Evolutionary conservation across 768 basidiomycete genomes (phyloP).

Genomic region (Lactifluus pinguis): DNA sequence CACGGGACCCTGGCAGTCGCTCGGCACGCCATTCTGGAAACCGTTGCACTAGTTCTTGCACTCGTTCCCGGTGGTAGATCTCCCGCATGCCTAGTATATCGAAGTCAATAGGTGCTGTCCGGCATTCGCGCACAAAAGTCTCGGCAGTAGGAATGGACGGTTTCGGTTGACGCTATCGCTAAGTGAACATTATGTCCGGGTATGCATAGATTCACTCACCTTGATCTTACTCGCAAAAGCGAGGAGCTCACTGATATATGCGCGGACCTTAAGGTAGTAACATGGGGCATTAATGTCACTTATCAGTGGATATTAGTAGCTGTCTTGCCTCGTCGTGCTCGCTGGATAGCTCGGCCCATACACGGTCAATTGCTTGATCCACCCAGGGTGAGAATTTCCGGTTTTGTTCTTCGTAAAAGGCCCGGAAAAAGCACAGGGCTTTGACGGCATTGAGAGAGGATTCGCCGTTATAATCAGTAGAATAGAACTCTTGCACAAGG

Average conservation of each 20-base stretch:
- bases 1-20: slow-evolving; percentile 63
- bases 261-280: slow-evolving; percentile 44
- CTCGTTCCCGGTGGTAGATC: slow-evolving; percentile 47
- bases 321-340: slow-evolving; percentile 69
- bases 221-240: slow-evolving; percentile 65
- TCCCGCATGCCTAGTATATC: slow-evolving; percentile 75
- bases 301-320: slow-evolving; percentile 3
- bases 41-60: slow-evolving; percentile 49
- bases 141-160: slow-evolving; percentile 54
- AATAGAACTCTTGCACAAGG: slow-evolving; percentile 51
- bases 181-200: not conserved
- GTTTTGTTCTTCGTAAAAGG: slow-evolving; percentile 63
- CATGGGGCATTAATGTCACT: not conserved
- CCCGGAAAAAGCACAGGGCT: slow-evolving; percentile 55
- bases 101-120: slow-evolving; percentile 40
- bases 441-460: slow-evolving; percentile 77
- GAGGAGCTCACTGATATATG: slow-evolving; percentile 66
- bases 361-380: slow-evolving; percentile 53
- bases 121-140: slow-evolving; percentile 60
- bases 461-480: slow-evolving; percentile 71
- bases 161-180: slow-evolving; percentile 49
- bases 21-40: slow-evolving; percentile 65
- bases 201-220: slow-evolving; percentile 29
- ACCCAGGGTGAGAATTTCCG: slow-evolving; percentile 80
- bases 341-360: slow-evolving; percentile 61